Percentiles rank a stretch among this genome's conserved stretches.
Evolutionary conservation across 176 grass and related monocot species (phyloP).

Genomic region (Juncus inflexus): DNA sequence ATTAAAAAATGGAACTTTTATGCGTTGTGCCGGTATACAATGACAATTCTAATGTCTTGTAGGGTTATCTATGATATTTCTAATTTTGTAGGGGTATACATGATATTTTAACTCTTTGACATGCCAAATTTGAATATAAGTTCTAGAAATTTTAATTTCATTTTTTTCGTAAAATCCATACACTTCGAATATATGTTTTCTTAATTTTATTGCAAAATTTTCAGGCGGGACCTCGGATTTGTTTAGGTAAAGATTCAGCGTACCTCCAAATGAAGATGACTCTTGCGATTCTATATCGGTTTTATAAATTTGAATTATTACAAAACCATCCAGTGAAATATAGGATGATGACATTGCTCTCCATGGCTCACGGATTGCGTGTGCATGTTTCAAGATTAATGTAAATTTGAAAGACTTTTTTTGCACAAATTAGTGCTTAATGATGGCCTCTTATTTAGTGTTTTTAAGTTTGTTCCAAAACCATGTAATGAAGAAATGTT

Average conservation of each 20-base stretch:
- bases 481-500: too few species aligned
- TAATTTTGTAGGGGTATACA: too few species aligned
- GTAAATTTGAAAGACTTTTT: constrained; percentile 12
- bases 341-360: constrained; percentile 93
- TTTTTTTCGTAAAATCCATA: background rate
- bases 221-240: constrained; percentile 77
- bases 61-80: too few species aligned
- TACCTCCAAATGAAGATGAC: constrained; percentile 99
- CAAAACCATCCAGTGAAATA: constrained; percentile 68
- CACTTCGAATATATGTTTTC: background rate
- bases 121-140: too few species aligned
- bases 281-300: constrained; percentile 70
- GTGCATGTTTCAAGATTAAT: constrained; percentile 47
- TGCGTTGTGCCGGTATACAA: too few species aligned
- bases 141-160: too few species aligned
- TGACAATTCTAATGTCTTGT: too few species aligned
- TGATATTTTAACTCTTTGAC: too few species aligned
- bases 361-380: constrained; percentile 89
- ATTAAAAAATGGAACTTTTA: too few species aligned
- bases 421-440: constrained; percentile 5
- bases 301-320: constrained; percentile 67
- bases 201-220: background rate
- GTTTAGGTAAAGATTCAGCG: constrained; percentile 92
- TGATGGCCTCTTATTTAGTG: background rate
- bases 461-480: too few species aligned